Base-by-base conservation (phyloP, 108 stramenopile genomes). In the Fragilaria radians region DNA sequence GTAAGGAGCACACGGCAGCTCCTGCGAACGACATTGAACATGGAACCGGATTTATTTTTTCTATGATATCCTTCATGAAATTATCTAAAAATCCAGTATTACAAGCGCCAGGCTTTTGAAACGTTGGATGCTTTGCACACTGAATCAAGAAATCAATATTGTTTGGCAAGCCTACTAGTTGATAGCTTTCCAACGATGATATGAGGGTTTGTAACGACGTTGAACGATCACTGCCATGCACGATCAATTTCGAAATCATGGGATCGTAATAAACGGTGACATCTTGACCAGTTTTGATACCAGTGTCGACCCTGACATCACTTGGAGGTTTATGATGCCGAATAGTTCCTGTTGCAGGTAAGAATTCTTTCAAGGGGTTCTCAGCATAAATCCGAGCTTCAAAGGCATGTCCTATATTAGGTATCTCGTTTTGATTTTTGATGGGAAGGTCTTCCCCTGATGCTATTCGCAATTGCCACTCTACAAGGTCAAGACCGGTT, bases 321-420 rank as follows among this genome's bases (percentile, higher is more conserved):
- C 71, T 64, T 63, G 78, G 70, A 56, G 79, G 61, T 62, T 28
- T 18, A 50, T 75, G 73, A 32, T 72, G 69, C 81, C 73, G 61
- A 62, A 78, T 36, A 14, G 73, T 80, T 21, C 90, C 88, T 21
- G 93, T 92, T 52, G 84, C 86, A 0, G 98, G 98, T 47, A 97
- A 70, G 66, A 98, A 98, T 59, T 79, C 79, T 0, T 94, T 71
- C 18, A 87, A 65, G 0, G 98, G 96, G 65, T 97, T 93, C 72
- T 98, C 98, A 19, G 98, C 96, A 67, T 98, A 98, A 30, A 98
- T 88, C 33, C 98, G 83, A 24, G 94, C 85, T 77, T 98, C 83
- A 33, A 92, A 73, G 32, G 91, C 82, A 63, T 87, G 83, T 0
- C 87, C 91, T 0, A 36, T 54, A 57, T 74, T 75, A 23, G 51